Conservation (phyloP, 768 basidiomycete genomes). For the Tulasnella sp. region DNA sequence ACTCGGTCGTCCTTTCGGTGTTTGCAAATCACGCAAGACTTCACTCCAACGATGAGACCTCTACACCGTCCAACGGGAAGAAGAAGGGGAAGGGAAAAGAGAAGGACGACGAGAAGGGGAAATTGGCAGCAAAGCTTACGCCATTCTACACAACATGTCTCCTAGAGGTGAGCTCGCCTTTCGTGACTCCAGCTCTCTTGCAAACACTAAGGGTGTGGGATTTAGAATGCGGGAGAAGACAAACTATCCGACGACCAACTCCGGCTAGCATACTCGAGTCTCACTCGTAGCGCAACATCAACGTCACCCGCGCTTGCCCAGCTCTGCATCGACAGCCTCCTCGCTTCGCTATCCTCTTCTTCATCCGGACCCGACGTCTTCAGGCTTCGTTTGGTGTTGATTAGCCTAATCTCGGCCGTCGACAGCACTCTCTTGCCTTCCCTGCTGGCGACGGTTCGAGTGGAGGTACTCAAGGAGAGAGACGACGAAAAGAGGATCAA, state of each 20-base stretch:
- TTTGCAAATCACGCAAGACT: conserved; percentile 64
- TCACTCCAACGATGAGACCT: conserved; percentile 17
- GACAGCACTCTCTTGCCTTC: conserved; percentile 60
- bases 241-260: conserved; percentile 67
- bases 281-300: conserved; percentile 63
- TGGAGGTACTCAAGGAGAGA: conserved; percentile 41
- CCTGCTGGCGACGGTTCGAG: conserved; percentile 55
- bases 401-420: conserved; percentile 67
- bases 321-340: conserved; percentile 66
- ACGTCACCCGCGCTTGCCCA: conserved; percentile 59
- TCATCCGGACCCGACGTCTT: conserved; percentile 48
- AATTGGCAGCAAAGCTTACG: conserved; percentile 58
- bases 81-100: conserved; percentile 38
- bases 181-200: neutral
- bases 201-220: neutral
- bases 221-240: conserved; percentile 67
- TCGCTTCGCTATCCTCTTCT: conserved; percentile 44
- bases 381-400: conserved; percentile 61
- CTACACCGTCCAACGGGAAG: conserved; percentile 22
- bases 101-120: conserved; percentile 39
- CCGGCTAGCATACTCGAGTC: conserved; percentile 71
- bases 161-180: conserved; percentile 58
- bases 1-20: conserved; percentile 78
- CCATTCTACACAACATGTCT: conserved; percentile 76
- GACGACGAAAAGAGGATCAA: conserved; percentile 46